Base-by-base conservation (phyloP, 106 monocot genomes). In the Acanthochlamys bracteata region DNA sequence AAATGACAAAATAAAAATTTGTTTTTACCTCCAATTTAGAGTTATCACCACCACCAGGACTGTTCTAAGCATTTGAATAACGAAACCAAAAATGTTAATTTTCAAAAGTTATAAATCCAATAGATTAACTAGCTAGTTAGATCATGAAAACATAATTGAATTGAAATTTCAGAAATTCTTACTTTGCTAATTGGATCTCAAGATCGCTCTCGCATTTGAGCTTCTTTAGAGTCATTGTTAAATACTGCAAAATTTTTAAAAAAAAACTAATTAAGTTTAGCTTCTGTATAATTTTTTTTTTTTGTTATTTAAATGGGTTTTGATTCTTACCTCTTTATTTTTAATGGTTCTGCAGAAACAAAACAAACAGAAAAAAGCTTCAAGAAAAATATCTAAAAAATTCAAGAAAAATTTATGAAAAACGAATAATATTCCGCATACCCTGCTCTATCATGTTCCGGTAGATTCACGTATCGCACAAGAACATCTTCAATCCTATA, bases 181-280 rank as follows among this genome's bases (percentile, higher is more conserved):
- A 85, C 89, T 79, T 85, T 41, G 59, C 64, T 42, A 78, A 4
- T 46, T 88, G 83, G 10, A 78, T 66, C 7, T 71, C 77, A 53
- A 84, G 73, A 51, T 86, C 93, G 49, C 64, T 84, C 72, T 94
- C 89, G 49, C 75, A 89, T 56, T 89, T 86, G 70, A 94, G 80
- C 54, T 89, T 86, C 51, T 69, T 74, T 19, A 94, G 74, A 3
- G 68, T 94, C 46, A 71, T 75, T 20, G 79, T 59, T 63, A 89
- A 61, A 54, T 74, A 78, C 93, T 91, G 68, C 73, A 76, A 22
- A 23, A 42, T 24, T 65, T 20, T 59, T 25, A 56, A 54, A 12
- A 4, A 51, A 65, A 17, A 64, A 64, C 14, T 0, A 55, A 41
- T 7, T 59, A 51, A 27, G 39, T 61, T 25, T 24, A 10, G 22